Conservation (phyloP, 2,329 filamentous ascomycete species). For the Aspergillus chevalieri region DNA sequence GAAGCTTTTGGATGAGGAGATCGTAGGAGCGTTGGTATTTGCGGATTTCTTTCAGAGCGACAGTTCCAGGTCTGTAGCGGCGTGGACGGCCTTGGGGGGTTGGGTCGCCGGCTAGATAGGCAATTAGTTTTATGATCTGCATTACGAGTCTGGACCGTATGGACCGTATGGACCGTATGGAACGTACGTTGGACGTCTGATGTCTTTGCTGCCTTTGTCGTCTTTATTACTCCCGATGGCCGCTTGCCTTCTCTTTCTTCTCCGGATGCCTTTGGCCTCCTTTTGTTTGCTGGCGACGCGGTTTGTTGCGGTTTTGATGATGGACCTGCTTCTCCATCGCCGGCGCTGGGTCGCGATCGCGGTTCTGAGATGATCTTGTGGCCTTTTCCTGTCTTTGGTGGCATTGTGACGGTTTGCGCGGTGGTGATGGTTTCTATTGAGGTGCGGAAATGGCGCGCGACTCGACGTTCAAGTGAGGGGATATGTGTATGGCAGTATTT, state of each 20-base stretch:
- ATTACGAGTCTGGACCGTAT: background rate
- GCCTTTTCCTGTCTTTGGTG: constrained; percentile 22
- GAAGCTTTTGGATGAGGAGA: constrained; percentile 63
- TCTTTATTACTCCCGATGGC: constrained; percentile 14
- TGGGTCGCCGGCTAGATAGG: constrained; percentile 61
- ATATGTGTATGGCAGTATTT: background rate
- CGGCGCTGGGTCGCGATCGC: constrained; percentile 2
- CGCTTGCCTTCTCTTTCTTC: constrained; percentile 14
- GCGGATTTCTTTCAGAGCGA: constrained; percentile 85
- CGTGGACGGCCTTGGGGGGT: constrained; percentile 55
- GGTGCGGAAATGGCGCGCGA: background rate
- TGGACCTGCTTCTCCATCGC: constrained; percentile 6
- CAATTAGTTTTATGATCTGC: constrained; percentile 6
- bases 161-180: constrained; percentile 16
- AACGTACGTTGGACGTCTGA: constrained; percentile 36
- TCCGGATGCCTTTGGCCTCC: constrained; percentile 15
- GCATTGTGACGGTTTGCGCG: constrained; percentile 16
- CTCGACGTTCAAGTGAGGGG: background rate
- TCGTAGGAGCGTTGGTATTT: constrained; percentile 86
- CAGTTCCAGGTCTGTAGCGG: constrained; percentile 71
- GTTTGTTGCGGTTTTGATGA: constrained; percentile 9
- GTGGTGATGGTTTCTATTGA: background rate
- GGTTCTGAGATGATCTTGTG: constrained; percentile 8
- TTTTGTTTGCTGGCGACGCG: constrained; percentile 3
- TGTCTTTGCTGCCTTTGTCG: constrained; percentile 1